Conservation (phyloP, 1,139 yeast genomes). For the Hanseniaspora gamundiae region DNA sequence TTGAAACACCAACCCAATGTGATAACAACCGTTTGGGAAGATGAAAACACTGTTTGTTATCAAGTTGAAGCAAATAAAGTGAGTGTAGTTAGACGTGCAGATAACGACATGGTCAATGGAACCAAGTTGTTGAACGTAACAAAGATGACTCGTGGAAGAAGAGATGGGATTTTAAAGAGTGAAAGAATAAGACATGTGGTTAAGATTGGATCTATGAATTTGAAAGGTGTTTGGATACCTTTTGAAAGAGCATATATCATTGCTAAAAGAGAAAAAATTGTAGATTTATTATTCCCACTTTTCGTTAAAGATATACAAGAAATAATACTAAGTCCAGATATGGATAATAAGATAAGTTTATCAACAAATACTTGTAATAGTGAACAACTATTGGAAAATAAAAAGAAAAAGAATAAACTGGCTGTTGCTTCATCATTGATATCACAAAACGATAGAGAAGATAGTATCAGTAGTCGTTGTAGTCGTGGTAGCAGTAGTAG, state of each 20-base stretch:
- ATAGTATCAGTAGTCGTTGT: too few relatives aligned
- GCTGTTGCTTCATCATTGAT: too few relatives aligned
- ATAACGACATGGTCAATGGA: constrained; percentile 87
- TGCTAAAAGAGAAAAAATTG: constrained; percentile 84
- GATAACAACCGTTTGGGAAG: constrained; percentile 96
- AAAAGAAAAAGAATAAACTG: too few relatives aligned
- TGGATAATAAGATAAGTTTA: constrained; percentile 5
- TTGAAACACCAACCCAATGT: constrained; percentile 49
- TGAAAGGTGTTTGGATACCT: constrained; percentile 97
- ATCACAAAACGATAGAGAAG: too few relatives aligned
- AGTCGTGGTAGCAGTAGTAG: too few relatives aligned
- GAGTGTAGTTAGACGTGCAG: constrained; percentile 85
- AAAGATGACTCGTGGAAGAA: constrained; percentile 89
- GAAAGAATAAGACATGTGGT: constrained; percentile 88
- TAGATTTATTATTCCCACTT: constrained; percentile 73
- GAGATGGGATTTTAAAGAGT: constrained; percentile 86
- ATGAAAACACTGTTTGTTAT: constrained; percentile 85
- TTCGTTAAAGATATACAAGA: constrained; percentile 52
- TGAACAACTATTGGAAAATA: too few relatives aligned
- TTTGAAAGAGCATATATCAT: constrained; percentile 84
- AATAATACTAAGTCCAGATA: constrained; percentile 32
- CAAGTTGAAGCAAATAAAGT: constrained; percentile 92
- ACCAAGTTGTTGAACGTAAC: constrained; percentile 87
- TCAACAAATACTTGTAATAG: neutral
- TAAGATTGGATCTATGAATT: constrained; percentile 92